Percentiles rank a stretch among this genome's conserved stretches.
phyloP scores from a whole-genome alignment of 495 filamentous ascomycete species.

The Daldinia concentrica region DNA sequence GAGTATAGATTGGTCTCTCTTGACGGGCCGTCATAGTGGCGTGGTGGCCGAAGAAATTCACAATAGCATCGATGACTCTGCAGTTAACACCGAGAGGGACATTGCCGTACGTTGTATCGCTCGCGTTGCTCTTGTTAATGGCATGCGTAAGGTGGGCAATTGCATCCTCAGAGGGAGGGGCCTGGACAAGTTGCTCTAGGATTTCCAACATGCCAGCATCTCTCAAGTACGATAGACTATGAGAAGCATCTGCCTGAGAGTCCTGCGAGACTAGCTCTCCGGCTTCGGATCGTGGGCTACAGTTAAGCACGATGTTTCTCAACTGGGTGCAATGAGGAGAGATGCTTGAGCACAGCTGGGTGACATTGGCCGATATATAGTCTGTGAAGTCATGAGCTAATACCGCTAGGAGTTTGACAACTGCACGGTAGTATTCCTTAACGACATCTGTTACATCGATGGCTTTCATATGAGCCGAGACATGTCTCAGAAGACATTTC shows the following conservation, averaged over 20 bases:
- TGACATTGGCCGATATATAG: constrained; percentile 87
- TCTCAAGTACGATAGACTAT: constrained; percentile 58
- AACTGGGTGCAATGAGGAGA: constrained; percentile 88
- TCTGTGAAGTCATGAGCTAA: constrained; percentile 95
- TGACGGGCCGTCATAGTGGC: constrained; percentile 60
- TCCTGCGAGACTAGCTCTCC: constrained; percentile 64
- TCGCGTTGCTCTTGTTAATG: constrained; percentile 63
- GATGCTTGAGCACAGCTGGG: constrained; percentile 83
- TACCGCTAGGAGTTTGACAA: constrained; percentile 81
- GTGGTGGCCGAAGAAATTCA: constrained; percentile 80
- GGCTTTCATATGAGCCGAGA: constrained; percentile 82
- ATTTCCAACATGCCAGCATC: constrained; percentile 71
- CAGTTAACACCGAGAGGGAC: constrained; percentile 73
- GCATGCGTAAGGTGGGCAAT: constrained; percentile 75
- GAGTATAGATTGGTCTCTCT: constrained; percentile 70
- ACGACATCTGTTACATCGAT: constrained; percentile 71
- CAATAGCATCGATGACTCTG: constrained; percentile 79
- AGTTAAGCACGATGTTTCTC: constrained; percentile 86
- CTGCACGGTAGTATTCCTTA: constrained; percentile 85
- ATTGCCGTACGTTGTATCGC: constrained; percentile 68
- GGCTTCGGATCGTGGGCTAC: constrained; percentile 77
- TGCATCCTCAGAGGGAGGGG: constrained; percentile 69
- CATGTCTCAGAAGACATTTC: constrained; percentile 74
- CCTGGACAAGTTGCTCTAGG: constrained; percentile 71
- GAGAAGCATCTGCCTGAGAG: constrained; percentile 40